A percentile compares a stretch with the other conserved stretches of the same genome.
Evolutionary conservation across 345 rosid genomes (phyloP).

Genomic region (Cochlearia excelsa): DNA sequence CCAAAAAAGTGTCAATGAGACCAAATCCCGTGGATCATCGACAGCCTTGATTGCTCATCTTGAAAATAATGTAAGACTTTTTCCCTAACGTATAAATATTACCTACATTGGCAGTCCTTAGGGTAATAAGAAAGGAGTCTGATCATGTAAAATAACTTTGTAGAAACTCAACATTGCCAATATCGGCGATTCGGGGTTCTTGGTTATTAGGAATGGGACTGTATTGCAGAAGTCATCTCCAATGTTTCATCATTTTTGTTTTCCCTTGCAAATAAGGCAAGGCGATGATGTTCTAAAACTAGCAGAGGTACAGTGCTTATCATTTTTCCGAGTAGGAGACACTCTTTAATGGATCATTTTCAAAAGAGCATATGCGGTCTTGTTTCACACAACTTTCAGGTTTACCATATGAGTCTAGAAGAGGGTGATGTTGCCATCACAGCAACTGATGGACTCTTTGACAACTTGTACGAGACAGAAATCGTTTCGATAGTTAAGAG

Average conservation of each 20-base stretch:
- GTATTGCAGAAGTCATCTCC: constrained; percentile 55
- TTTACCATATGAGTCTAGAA: constrained; percentile 45
- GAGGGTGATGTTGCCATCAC: constrained; percentile 57
- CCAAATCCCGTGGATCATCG: constrained; percentile 56
- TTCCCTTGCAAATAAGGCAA: constrained; percentile 54
- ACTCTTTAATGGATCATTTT: constrained; percentile 1
- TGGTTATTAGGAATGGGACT: constrained; percentile 54
- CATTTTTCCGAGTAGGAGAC: constrained; percentile 14
- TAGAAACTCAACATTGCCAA: constrained; percentile 70
- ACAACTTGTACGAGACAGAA: constrained; percentile 69
- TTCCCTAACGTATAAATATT: constrained; percentile 10
- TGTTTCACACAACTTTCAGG: constrained; percentile 39
- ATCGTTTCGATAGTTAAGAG: constrained; percentile 47
- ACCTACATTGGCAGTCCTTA: background rate
- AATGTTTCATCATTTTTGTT: constrained; percentile 60
- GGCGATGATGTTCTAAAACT: constrained; percentile 49
- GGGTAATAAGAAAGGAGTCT: constrained; percentile 2
- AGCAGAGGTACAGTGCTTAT: constrained; percentile 46
- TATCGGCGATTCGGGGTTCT: constrained; percentile 76
- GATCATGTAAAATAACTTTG: constrained; percentile 15
- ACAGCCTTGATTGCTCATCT: constrained; percentile 68
- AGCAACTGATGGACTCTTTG: constrained; percentile 74
- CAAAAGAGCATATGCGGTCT: background rate
- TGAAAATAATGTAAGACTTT: constrained; percentile 51
- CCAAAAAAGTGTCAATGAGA: constrained; percentile 46